Conservation (phyloP, 208 protist species). For the Leishmania guyanensis region DNA sequence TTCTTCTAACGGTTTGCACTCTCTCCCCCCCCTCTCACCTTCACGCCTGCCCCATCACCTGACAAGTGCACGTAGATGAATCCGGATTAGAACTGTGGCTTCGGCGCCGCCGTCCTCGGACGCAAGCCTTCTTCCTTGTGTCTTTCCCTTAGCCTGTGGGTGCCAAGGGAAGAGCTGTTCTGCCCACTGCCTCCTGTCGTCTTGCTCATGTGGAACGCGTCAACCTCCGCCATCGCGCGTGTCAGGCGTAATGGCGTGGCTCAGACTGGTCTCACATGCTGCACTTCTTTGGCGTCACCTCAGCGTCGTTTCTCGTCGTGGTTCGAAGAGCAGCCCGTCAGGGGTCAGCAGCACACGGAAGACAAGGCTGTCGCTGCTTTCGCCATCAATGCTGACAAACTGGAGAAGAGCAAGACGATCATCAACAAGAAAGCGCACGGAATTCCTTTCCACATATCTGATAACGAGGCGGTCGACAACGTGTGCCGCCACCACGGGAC, state of each 20-base stretch:
- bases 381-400: constrained; percentile 58
- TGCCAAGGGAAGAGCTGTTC: not conserved
- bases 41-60: not conserved
- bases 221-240: not conserved
- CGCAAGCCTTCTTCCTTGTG: not conserved
- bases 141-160: not conserved
- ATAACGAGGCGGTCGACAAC: constrained; percentile 74
- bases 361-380: constrained; percentile 58
- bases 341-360: constrained; percentile 12
- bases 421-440: constrained; percentile 78
- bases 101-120: not conserved
- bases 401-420: constrained; percentile 61
- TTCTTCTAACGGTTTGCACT: not conserved
- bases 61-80: not conserved
- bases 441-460: constrained; percentile 81
- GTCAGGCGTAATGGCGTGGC: not conserved
- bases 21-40: not conserved
- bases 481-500: constrained; percentile 80
- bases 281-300: not conserved
- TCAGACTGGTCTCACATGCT: not conserved
- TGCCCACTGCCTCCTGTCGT: not conserved
- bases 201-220: not conserved
- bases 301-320: constrained; percentile 51
- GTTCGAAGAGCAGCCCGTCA: constrained; percentile 62
- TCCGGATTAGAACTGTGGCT: not conserved